Conservation (phyloP, 164 flowering plant species). For the Echeveria elegans region DNA sequence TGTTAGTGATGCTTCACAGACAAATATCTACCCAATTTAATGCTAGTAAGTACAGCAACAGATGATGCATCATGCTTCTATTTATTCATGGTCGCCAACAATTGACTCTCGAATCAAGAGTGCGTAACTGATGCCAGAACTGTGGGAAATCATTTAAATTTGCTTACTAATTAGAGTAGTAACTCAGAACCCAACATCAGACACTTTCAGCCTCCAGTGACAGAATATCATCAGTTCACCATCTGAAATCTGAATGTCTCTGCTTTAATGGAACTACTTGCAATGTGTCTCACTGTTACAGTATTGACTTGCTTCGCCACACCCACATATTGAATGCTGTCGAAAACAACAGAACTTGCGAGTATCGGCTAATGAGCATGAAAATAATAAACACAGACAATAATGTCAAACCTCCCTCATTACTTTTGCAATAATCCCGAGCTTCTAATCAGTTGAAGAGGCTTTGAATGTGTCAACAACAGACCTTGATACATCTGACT, state of each 20-base stretch:
- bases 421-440: not conserved
- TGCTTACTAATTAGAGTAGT: not conserved
- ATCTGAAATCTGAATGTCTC: no score
- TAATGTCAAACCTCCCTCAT: conserved; percentile 5
- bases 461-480: not conserved
- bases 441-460: not conserved
- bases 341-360: not conserved
- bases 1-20: not conserved
- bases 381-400: not conserved
- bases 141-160: not conserved
- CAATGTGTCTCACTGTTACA: no score
- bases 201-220: not conserved
- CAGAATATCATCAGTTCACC: no score
- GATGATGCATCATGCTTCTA: not conserved
- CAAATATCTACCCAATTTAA: not conserved
- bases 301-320: no score
- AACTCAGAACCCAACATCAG: not conserved
- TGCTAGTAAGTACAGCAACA: not conserved
- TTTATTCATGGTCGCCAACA: not conserved
- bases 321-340: no score
- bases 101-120: not conserved
- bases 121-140: not conserved
- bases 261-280: no score
- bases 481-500: not conserved
- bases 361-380: not conserved